These are phyloP conservation scores for Pyrus bretschneideri DNA, from an alignment of 306 rosid species.

Conservation along the genomic window DNA sequence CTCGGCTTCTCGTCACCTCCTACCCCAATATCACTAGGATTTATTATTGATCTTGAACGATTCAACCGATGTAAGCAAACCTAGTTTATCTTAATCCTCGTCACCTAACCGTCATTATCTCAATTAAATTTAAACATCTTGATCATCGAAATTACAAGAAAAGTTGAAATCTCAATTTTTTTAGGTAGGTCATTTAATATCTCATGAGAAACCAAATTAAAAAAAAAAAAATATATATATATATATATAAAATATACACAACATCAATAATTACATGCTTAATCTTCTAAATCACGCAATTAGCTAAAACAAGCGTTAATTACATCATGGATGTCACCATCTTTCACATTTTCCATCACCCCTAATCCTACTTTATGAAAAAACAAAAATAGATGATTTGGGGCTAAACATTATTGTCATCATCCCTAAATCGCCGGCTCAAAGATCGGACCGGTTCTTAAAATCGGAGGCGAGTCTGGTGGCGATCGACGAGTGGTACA, in stretches of 20 bases:
- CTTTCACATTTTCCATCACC: background rate
- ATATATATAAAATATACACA: background rate
- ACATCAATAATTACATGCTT: slow-evolving; percentile 12
- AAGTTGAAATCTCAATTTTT: too few relatives aligned
- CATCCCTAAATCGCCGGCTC: slow-evolving; percentile 7
- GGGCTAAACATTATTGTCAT: background rate
- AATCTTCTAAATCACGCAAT: background rate
- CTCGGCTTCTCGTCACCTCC: background rate
- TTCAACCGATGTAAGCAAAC: background rate
- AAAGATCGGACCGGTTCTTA: slow-evolving; percentile 39
- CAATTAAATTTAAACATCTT: background rate
- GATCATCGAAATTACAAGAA: background rate
- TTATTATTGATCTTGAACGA: background rate
- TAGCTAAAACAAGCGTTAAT: background rate
- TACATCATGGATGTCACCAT: background rate
- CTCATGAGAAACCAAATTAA: background rate
- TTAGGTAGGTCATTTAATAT: too few relatives aligned
- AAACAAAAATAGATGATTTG: background rate
- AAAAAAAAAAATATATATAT: background rate
- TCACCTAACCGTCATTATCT: background rate
- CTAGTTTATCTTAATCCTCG: background rate
- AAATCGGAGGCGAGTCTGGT: slow-evolving; percentile 81
- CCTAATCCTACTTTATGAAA: background rate
- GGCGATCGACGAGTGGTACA: slow-evolving; percentile 97
- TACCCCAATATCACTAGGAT: background rate